Evolutionary conservation across 1,139 yeast species (phyloP).

Genomic region (Suhomyces maxii): DNA sequence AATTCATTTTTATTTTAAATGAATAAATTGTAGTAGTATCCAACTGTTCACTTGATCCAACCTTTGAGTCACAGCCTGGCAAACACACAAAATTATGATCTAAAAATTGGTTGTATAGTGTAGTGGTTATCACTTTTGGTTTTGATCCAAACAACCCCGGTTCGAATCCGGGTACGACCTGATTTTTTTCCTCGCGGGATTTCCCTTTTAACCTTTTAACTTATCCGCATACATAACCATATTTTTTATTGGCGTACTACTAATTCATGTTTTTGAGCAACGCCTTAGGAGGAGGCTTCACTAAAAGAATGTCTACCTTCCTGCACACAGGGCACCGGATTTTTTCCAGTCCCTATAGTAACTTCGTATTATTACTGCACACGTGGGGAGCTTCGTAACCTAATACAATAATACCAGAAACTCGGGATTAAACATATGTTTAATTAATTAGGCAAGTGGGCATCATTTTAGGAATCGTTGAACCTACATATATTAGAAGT

Average conservation of each 20-base stretch:
- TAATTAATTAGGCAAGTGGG: neutral
- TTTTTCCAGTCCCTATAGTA: neutral
- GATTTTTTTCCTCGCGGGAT: conserved; percentile 25
- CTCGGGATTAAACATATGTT: neutral
- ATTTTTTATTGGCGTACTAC: neutral
- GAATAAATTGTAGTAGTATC: no score
- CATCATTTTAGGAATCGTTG: neutral
- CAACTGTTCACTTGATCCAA: no score
- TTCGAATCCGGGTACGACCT: conserved; percentile 96
- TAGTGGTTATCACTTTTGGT: conserved; percentile 54
- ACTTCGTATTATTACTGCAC: neutral
- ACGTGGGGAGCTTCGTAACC: conserved; percentile 8
- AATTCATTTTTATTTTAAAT: no score
- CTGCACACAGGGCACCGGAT: no score
- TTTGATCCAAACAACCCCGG: conserved; percentile 85
- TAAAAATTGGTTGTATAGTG: conserved; percentile 42
- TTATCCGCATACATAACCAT: neutral
- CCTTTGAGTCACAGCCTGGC: no score
- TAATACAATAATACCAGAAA: neutral
- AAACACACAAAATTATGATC: neutral
- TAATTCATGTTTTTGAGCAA: no score
- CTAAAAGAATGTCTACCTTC: no score
- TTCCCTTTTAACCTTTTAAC: neutral
- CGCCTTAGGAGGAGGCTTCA: no score
- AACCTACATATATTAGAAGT: conserved; percentile 1